Conservation (phyloP, 129 eudicot species). For the Artemisia argyi region DNA sequence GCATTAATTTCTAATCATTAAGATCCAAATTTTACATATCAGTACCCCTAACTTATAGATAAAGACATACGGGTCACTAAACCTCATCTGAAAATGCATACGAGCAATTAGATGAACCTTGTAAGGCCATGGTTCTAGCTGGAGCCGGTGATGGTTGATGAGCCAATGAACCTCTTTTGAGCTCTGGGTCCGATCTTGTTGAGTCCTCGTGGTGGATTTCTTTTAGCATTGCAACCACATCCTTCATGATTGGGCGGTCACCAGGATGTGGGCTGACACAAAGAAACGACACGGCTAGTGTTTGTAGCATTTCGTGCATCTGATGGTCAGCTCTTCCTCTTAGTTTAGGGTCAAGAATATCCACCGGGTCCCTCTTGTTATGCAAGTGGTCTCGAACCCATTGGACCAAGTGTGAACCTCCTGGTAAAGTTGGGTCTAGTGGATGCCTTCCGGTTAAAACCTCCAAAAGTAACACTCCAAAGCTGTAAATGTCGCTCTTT, state of each 20-base stretch:
- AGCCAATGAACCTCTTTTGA: conserved; percentile 44
- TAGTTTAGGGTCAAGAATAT: conserved; percentile 79
- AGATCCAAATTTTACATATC: conserved; percentile 23
- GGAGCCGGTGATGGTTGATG: conserved; percentile 47
- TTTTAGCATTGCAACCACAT: conserved; percentile 92
- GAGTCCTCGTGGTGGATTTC: conserved; percentile 76
- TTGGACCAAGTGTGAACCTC: conserved; percentile 85
- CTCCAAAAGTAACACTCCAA: conserved; percentile 82
- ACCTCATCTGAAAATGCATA: conserved; percentile 80
- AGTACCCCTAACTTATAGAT: background rate
- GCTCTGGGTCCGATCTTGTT: conserved; percentile 43
- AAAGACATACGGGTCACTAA: conserved; percentile 25
- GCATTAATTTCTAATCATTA: conserved; percentile 44
- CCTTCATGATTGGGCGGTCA: conserved; percentile 94
- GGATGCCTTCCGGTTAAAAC: conserved; percentile 98
- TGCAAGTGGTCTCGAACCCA: conserved; percentile 89
- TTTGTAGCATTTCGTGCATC: conserved; percentile 97
- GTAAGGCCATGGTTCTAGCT: conserved; percentile 46
- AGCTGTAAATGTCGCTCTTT: conserved; percentile 98
- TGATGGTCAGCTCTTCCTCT: conserved; percentile 91
- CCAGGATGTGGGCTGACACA: conserved; percentile 73
- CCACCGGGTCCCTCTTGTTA: conserved; percentile 53
- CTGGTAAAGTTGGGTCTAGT: conserved; percentile 90
- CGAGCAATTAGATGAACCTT: conserved; percentile 81
- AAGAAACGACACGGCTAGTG: conserved; percentile 85